Evolutionary conservation across 2,329 filamentous ascomycete genomes (phyloP).

Genomic region (Penicillium sumatraense): DNA sequence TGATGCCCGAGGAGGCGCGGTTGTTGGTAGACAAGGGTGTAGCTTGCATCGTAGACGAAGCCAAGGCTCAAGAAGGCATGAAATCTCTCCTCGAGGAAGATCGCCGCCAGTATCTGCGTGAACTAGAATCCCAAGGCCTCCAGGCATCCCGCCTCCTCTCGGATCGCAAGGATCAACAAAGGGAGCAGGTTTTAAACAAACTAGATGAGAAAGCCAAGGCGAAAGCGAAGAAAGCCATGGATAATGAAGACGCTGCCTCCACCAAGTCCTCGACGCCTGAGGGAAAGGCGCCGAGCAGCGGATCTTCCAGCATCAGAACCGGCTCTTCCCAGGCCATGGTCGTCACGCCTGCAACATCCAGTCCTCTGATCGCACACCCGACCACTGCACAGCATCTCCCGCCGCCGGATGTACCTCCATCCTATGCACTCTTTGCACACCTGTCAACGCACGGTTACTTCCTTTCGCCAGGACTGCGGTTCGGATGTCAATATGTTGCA

Average conservation of each 20-base stretch:
- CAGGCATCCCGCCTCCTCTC: constrained; percentile 53
- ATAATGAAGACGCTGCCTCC: constrained; percentile 16
- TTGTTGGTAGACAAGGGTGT: constrained; percentile 76
- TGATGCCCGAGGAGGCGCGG: constrained; percentile 88
- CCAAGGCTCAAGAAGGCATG: constrained; percentile 70
- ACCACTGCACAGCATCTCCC: constrained; percentile 31
- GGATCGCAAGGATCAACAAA: constrained; percentile 55
- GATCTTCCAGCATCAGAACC: constrained; percentile 7
- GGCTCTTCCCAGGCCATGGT: constrained; percentile 28
- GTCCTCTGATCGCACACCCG: constrained; percentile 46
- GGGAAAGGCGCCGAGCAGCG: constrained; percentile 8
- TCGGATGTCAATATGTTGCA: constrained; percentile 91
- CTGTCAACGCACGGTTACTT: constrained; percentile 81
- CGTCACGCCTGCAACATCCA: constrained; percentile 57
- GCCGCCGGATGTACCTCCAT: constrained; percentile 48
- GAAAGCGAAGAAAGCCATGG: constrained; percentile 18
- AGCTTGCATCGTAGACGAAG: constrained; percentile 82
- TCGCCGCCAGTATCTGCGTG: constrained; percentile 64
- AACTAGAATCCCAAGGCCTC: constrained; percentile 59
- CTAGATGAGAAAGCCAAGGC: constrained; percentile 45
- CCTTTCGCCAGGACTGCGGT: constrained; percentile 88
- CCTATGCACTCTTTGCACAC: constrained; percentile 78
- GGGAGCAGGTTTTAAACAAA: constrained; percentile 56
- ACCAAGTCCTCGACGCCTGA: constrained; percentile 4
- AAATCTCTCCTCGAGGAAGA: constrained; percentile 61